A percentile compares a stretch with the other conserved stretches of the same genome.
phyloP scores from a whole-genome alignment of 1,139 yeast species.

The Yamadazyma sp. region DNA sequence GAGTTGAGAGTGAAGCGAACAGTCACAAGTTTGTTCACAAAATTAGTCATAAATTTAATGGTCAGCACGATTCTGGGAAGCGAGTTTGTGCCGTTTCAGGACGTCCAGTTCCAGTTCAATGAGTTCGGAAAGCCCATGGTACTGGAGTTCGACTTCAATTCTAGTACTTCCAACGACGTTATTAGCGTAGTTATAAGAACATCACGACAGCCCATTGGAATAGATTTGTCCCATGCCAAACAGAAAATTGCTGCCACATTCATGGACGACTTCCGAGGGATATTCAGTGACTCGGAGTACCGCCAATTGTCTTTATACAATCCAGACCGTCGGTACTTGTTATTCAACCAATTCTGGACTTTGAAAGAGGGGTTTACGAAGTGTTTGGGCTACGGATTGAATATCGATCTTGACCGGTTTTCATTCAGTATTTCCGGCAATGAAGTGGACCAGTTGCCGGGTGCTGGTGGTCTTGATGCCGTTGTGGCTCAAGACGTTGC shows the following conservation, averaged over 20 bases:
- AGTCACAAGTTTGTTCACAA: constrained; percentile 1
- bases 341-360: constrained; percentile 66
- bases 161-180: constrained; percentile 58
- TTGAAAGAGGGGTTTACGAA: constrained; percentile 71
- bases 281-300: constrained; percentile 30
- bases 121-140: constrained; percentile 38
- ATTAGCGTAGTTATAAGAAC: constrained; percentile 44
- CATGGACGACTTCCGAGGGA: constrained; percentile 46
- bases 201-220: constrained; percentile 41
- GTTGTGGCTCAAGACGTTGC: background rate
- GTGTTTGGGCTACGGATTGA: constrained; percentile 60
- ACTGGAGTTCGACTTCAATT: constrained; percentile 37
- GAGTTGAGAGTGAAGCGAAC: constrained; percentile 3
- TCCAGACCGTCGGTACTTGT: constrained; percentile 37
- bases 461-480: background rate
- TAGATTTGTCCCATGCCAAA: constrained; percentile 58
- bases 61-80: background rate
- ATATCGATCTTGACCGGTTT: constrained; percentile 44
- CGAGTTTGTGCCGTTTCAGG: constrained; percentile 2
- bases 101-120: constrained; percentile 21
- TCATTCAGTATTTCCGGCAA: constrained; percentile 9
- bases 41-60: constrained; percentile 2
- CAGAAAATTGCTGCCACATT: constrained; percentile 41
- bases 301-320: constrained; percentile 1
- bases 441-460: background rate